Percentiles rank a stretch among this genome's conserved stretches.
Evolutionary conservation across 2,329 filamentous ascomycete genomes (phyloP).

Genomic region (Diaporthe amygdali): DNA sequence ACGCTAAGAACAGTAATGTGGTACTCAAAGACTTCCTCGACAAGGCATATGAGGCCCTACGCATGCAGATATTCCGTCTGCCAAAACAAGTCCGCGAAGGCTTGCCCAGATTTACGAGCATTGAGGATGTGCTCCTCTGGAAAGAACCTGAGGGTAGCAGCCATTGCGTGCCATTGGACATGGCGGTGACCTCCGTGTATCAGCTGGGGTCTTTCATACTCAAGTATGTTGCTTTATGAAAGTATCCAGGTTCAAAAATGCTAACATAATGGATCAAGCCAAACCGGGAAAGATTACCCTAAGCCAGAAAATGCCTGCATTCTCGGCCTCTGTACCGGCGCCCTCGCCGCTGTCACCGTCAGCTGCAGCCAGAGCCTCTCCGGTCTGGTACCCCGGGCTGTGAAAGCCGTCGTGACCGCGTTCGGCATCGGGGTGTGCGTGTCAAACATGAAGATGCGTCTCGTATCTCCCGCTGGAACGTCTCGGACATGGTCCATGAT

Average conservation of each 20-base stretch:
- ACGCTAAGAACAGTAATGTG: neutral
- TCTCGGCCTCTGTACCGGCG: constrained; percentile 70
- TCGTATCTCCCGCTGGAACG: constrained; percentile 34
- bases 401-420: constrained; percentile 68
- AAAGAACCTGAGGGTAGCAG: neutral
- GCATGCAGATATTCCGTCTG: neutral
- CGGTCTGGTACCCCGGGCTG: constrained; percentile 65
- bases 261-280: neutral
- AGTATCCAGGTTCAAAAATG: neutral
- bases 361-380: constrained; percentile 66
- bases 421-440: constrained; percentile 66
- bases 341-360: constrained; percentile 69
- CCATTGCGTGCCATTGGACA: neutral
- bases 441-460: constrained; percentile 50
- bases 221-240: neutral
- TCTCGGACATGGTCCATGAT: constrained; percentile 71
- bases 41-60: neutral
- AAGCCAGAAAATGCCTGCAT: neutral
- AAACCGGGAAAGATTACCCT: neutral
- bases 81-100: neutral
- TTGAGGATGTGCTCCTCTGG: neutral
- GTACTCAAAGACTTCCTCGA: neutral
- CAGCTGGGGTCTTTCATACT: neutral
- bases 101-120: neutral
- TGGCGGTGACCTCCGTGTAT: neutral